Evolutionary conservation across 164 flowering plant genomes (phyloP), one percentile per base, ranked within the genome.

Genomic region (Piper longum): DNA sequence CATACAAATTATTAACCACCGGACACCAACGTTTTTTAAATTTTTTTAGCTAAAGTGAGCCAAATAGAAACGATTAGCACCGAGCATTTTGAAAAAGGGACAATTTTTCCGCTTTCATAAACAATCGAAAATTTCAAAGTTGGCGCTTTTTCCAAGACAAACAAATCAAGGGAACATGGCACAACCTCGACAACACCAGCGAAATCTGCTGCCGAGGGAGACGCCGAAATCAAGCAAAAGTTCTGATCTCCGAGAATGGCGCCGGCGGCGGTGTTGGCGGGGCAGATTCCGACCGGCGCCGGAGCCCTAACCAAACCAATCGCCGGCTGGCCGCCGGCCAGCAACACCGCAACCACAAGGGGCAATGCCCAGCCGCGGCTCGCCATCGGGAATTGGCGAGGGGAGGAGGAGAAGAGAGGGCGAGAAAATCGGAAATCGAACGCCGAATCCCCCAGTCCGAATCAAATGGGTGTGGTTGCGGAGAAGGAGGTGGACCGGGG

Each of bases 261-360:
- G 41, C 26, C 60, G 41, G 60, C 7, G 16, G 41, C 60, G 41
- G 60, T 26, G 41, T 26, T 13, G 41, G 13, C 41, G 8, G 41
- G 41, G 60, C 60, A 57, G 60, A 57, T 41, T 57, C 8, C 60
- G 11, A 41, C 41, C 16, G 59, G 39, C 59, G 26, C 26, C 60
- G 60, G 60, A 57, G 19, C 11, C 13, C 9, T 57, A 2, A 3
- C 59, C 12, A 18, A 16, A 1, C 19, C 59, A 13, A 40, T 39
- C 26, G 14, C 19, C 19, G 4, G 39, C 9, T 16, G 7, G 4
- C 7, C 41, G 60, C 41, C 14, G 41, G 41, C 11, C 12, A 14
- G 4, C 36, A 18, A 41, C 36, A 57, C 16, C 16, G 41, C 26
- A 16, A 57, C 36, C 2, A 57, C 4, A 36, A 41, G 16, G 16